Evolutionary conservation across 2,329 filamentous ascomycete species (phyloP), one percentile per base, ranked within the genome.

Genomic region (Hawksworthiomyces lignivorus): DNA sequence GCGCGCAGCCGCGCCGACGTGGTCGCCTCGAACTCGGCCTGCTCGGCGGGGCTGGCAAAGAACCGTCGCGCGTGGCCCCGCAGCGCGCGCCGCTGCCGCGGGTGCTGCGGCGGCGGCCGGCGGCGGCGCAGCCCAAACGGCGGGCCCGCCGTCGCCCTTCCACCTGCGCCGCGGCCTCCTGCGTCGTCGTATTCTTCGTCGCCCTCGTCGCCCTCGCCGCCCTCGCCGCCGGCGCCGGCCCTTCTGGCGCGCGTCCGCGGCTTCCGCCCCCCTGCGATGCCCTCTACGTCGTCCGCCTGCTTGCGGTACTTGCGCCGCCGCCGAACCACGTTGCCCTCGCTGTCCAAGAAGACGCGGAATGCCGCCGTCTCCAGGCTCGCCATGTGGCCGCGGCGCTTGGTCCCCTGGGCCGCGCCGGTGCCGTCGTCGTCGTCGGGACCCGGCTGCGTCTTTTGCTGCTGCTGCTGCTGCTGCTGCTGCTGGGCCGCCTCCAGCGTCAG

Each of bases 401-500:
- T 44, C 12, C 43, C 48, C 17, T 15, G 10, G 57, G 56, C 18
- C 65, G 52, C 48, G 62, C 62, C 39, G 10, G 21, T 20, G 11
- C 17, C 20, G 21, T 20, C 12, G 4, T 22, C 10, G 6, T 32
- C 14, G 26, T 28, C 36, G 12, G 24, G 8, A 8, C 24, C 24
- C 24, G 2, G 8, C 2, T 26, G 8, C 12, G 8, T 4, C 24
- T 26, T 26, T n/a, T 35, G 33, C 33, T 14, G 15, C 31, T 46
- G 35, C 4, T 34, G 31, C 32, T 30, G 21, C 19, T 45, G 35
- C 48, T 49, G 35, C 61, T 60, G 53, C 17, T 65, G 63, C 39
- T 64, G 63, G 10, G 61, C 63, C 44, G 73, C 72, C 48, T 75
- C 74, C 18, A 88, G 65, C 24, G 77, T 70, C 51, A 90, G 74